Evolutionary conservation across 306 rosid species (phyloP), one percentile per base, ranked within the genome.

Genomic region (Carpinus fangiana): DNA sequence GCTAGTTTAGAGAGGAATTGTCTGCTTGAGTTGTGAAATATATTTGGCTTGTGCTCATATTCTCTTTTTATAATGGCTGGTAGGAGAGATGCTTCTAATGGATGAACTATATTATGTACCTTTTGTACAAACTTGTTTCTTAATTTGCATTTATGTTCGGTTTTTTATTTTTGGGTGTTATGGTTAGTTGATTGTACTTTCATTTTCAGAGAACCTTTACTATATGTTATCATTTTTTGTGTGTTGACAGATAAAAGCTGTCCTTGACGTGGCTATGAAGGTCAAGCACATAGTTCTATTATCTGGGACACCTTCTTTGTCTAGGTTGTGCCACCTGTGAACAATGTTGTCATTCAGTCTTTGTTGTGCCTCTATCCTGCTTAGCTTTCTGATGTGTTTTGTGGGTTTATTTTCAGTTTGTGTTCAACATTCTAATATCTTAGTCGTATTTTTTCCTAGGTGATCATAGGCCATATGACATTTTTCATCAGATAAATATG

Each of bases 281-380:
- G 90, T 95, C 78, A 82, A 86, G 86, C 90, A 77, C 75, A 79
- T 95, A 85, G 78, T 92, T 86, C 88, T 95, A 86, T 86, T 95
- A 51, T 90, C 98, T 18, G 98, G 98, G 83, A 95, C 98, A 34
- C 98, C 98, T 77, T 95, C 98, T 71, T 84, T 92, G 80, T 90
- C 98, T 82, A 95, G 98, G 98, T 92, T 88, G 97, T 90, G 81
- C 71, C 82, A 65, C 23, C n/a, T 65, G 41, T 34, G 68, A 80
- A 76, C 36, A 67, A 12, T 67, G 34, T 72, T 7, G 47, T 79
- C 28, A 60, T 31, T 79, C 74, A 8, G 84, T 68, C 77, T 53
- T 45, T 48, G 55, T 76, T 75, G 48, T 64, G 70, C 16, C 57
- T 59, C 45, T 38, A 69, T 73, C 14, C 60, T 61, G 69, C 64